Base-by-base conservation (phyloP, 768 basidiomycete species). In the Termitomyces titanicus region DNA sequence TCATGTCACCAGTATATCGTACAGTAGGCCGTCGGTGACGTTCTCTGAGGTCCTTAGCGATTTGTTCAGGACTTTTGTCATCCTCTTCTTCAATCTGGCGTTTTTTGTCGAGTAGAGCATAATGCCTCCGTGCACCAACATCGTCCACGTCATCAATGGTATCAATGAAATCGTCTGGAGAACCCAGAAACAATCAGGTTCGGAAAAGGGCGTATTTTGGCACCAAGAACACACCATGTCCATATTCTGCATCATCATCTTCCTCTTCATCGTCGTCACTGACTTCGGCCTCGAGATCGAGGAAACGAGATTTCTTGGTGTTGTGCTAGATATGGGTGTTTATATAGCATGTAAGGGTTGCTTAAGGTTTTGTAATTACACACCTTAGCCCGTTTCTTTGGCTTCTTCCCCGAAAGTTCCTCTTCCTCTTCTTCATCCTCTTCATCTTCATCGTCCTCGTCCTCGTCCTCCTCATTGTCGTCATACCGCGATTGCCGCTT, bases 211-310 rank as follows among this genome's bases (percentile, higher is more conserved):
- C 25, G 1, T 18, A 1, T 35, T 37, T 31, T 55, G 27, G 12
- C 22, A 43, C n/a, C 35, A 22, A 27, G 40, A 48, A 65, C 78
- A 17, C 43, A 80, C 79, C 80, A 61, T 75, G 72, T 11, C 77
- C 88, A 55, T 79, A 81, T 51, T 92, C 91, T 18, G 89, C 78
- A 9, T 76, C 89, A 3, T 90, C 92, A 18, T 96, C 94, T 3
- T 89, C 89, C 24, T 98, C 97, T 34, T 97, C 96, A 3, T 98
- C 97, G 18, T 98, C 97, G 29, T 97, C 94, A 62, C 94, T 94
- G 18, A 96, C 95, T 68, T 94, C 93, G 52, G 94, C 94, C 74
- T 96, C 93, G 54, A 95, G 81, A 83, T 98, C 97, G 62, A 98
- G 77, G 86, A 94, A 99, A 60, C 83, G 79, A 51, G 74, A 72